These are phyloP conservation scores for Fusarium sp. DNA, from an alignment of 2,329 filamentous ascomycete species.

Conservation along the genomic window DNA sequence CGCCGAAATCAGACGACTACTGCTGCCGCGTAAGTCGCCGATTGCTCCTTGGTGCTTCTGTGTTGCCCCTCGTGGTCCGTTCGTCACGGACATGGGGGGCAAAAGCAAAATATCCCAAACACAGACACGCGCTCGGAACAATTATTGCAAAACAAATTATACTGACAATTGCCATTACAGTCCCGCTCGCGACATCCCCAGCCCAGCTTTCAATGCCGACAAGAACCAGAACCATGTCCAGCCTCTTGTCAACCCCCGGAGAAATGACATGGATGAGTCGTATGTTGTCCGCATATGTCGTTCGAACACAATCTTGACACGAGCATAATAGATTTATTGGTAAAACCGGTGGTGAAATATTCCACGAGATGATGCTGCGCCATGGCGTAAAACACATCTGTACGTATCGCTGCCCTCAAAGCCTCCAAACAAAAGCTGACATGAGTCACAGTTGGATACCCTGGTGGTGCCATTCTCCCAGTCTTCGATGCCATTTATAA, in stretches of 20 bases:
- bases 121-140: slow-evolving; percentile 12
- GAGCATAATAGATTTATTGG: slow-evolving; percentile 81
- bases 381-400: slow-evolving; percentile 94
- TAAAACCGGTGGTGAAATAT: slow-evolving; percentile 95
- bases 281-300: slow-evolving; percentile 62
- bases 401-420: slow-evolving; percentile 66
- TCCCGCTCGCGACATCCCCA: slow-evolving; percentile 71
- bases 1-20: slow-evolving; percentile 33
- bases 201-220: slow-evolving; percentile 72
- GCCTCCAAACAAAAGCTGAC: slow-evolving; percentile 43
- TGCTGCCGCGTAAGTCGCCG: slow-evolving; percentile 67
- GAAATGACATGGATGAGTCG: slow-evolving; percentile 84
- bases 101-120: slow-evolving; percentile 7
- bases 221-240: slow-evolving; percentile 75
- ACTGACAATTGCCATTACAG: slow-evolving; percentile 44
- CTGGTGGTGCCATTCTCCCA: slow-evolving; percentile 95
- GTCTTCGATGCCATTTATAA: slow-evolving; percentile 99
- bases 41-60: slow-evolving; percentile 11
- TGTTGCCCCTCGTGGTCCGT: slow-evolving; percentile 34
- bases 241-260: slow-evolving; percentile 74
- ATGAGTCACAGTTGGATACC: slow-evolving; percentile 79
- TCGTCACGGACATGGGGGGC: slow-evolving; percentile 7
- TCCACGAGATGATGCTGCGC: slow-evolving; percentile 99
- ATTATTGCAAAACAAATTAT: slow-evolving; percentile 19
- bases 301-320: slow-evolving; percentile 9